Conservation (phyloP, 306 rosid species). For the Cicer bijugum region DNA sequence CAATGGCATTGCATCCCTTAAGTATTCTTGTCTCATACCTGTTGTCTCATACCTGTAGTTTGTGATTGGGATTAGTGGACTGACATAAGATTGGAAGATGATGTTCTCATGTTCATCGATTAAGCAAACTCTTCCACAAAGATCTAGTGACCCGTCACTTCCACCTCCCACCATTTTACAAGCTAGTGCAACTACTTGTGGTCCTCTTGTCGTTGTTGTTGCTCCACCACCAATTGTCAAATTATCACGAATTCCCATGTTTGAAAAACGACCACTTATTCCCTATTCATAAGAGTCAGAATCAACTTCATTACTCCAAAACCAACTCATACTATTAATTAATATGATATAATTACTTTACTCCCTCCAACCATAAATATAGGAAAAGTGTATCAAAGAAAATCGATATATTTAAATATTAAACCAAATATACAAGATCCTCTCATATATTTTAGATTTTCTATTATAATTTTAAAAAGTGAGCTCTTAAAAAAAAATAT, state of each 20-base stretch:
- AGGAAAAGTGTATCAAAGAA: too few relatives aligned
- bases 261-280: slow-evolving; percentile 65
- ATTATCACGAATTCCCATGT: slow-evolving; percentile 75
- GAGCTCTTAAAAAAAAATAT: too few relatives aligned
- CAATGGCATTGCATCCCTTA: slow-evolving; percentile 83
- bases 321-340: too few relatives aligned
- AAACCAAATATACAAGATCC: too few relatives aligned
- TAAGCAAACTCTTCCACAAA: slow-evolving; percentile 87
- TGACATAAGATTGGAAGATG: slow-evolving; percentile 81
- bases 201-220: slow-evolving; percentile 48
- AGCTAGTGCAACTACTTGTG: slow-evolving; percentile 79
- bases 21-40: slow-evolving; percentile 79
- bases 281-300: slow-evolving; percentile 50
- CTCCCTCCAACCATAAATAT: too few relatives aligned
- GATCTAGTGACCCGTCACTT: slow-evolving; percentile 80
- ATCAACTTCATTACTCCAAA: neutral
- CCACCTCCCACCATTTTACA: slow-evolving; percentile 99
- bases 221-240: slow-evolving; percentile 55
- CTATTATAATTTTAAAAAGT: too few relatives aligned
- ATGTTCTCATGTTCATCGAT: slow-evolving; percentile 78
- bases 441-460: too few relatives aligned
- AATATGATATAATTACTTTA: too few relatives aligned
- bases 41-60: slow-evolving; percentile 89
- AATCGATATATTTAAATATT: too few relatives aligned
- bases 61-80: slow-evolving; percentile 74